Evolutionary conservation across 768 basidiomycete species (phyloP), one percentile per base, ranked within the genome.

Genomic region (Russula lepida): DNA sequence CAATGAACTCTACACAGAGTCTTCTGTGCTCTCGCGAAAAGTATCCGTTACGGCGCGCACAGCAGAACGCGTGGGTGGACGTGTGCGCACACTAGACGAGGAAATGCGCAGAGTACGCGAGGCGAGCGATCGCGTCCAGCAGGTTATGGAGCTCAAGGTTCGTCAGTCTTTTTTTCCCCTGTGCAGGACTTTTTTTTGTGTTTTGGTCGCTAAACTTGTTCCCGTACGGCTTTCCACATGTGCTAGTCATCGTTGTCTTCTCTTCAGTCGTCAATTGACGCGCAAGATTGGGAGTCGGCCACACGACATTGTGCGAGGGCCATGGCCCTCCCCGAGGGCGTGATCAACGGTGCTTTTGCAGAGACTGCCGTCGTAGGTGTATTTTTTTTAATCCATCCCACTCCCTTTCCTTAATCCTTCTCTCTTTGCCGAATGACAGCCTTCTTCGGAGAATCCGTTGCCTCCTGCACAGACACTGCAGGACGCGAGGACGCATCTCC

Each of bases 111-210:
- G 92, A 57, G 89, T 99, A 19, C 81, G 86, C 21, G 89, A 92
- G 71, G 91, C 94, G 15, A 84, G 83, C n/a, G 97, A 98, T 60
- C 82, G 91, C 54, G 91, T 98, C 11, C 86, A 84, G 5, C 91
- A 93, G 70, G 92, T 98, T 43, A 88, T 97, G 77, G 97, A 98
- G 62, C 83, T 99, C 66, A 98, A 97, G 82, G 94, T 91, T 63
- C 69, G 41, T 21, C 19, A 2, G 70, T 50, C 55, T 32, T 23
- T 28, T n/a, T 8, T 51, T 9, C 56, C 62, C 56, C 25, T 27
- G 1, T 17, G 5, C 33, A 11, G 33, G 33, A 11, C 4, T 32
- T 21, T 6, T 6, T 11, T 46, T 1, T 39, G 12, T 52, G 32
- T 48, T 62, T n/a, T 12, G 7, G 17, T 19, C n/a, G 23, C 21